Evolutionary conservation across 2,329 filamentous ascomycete species (phyloP).

Genomic region (Pseudophaeomoniella oleicola): DNA sequence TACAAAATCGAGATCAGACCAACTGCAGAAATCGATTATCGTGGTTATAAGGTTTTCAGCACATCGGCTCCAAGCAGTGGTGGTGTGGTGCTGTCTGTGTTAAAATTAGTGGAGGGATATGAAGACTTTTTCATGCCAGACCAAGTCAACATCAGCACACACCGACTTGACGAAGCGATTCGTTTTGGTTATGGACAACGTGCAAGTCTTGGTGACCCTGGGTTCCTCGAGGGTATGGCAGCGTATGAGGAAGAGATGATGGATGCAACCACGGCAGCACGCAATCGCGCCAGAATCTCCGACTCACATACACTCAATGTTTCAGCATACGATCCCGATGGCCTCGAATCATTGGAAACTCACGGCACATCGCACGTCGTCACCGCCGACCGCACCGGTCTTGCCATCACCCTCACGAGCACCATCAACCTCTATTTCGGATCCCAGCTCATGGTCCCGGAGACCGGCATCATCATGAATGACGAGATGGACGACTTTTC

Average conservation of each 20-base stretch:
- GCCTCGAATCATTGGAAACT: conserved; percentile 51
- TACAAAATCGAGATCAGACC: conserved; percentile 56
- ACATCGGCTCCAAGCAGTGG: conserved; percentile 64
- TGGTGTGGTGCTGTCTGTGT: conserved; percentile 54
- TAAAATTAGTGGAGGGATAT: conserved; percentile 60
- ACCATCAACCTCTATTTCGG: conserved; percentile 84
- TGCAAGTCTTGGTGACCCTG: conserved; percentile 68
- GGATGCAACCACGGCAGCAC: conserved; percentile 40
- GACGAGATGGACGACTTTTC: conserved; percentile 64
- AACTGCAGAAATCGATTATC: conserved; percentile 49
- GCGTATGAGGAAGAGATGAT: conserved; percentile 56
- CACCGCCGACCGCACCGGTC: conserved; percentile 54
- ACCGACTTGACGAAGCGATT: conserved; percentile 77
- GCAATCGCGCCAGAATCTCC: conserved; percentile 52
- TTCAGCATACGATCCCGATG: conserved; percentile 56
- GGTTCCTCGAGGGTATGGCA: conserved; percentile 50
- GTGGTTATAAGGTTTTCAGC: conserved; percentile 53
- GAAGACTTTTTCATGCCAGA: conserved; percentile 42
- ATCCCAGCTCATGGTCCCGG: conserved; percentile 60
- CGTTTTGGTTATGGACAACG: conserved; percentile 75
- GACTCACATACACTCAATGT: conserved; percentile 59
- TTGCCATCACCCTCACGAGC: conserved; percentile 70
- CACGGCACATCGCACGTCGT: conserved; percentile 40
- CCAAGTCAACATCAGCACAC: conserved; percentile 53
- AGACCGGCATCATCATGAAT: conserved; percentile 68